Percentiles rank a stretch among this genome's conserved stretches.
Evolutionary conservation across 2,329 filamentous ascomycete species (phyloP).

Genomic region (Knoxdaviesia capensis): DNA sequence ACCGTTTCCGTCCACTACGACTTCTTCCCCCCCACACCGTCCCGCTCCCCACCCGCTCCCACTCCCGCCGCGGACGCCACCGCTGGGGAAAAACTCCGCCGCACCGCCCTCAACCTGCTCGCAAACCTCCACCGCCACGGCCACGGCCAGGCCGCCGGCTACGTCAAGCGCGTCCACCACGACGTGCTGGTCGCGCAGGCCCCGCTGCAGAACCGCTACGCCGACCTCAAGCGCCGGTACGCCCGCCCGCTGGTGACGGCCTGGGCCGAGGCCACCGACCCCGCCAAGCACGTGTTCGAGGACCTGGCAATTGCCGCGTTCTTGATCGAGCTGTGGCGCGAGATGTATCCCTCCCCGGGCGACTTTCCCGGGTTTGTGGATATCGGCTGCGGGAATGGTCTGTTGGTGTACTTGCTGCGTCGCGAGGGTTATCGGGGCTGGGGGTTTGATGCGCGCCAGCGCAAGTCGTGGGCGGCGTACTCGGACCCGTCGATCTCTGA

Average conservation of each 20-base stretch:
- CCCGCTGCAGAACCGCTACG: slow-evolving; percentile 64
- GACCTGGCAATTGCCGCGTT: slow-evolving; percentile 83
- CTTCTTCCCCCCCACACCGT: slow-evolving; percentile 28
- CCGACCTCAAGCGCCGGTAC: slow-evolving; percentile 59
- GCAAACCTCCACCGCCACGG: slow-evolving; percentile 55
- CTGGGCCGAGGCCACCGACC: slow-evolving; percentile 79
- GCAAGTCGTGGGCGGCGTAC: slow-evolving; percentile 73
- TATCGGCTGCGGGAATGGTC: slow-evolving; percentile 85
- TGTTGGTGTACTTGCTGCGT: slow-evolving; percentile 67
- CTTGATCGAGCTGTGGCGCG: slow-evolving; percentile 73
- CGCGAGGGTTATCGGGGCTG: slow-evolving; percentile 67
- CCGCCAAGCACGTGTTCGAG: slow-evolving; percentile 85
- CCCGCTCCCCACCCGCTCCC: too few relatives aligned
- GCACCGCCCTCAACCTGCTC: slow-evolving; percentile 50
- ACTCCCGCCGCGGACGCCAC: slow-evolving; percentile 7
- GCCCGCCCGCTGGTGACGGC: slow-evolving; percentile 46
- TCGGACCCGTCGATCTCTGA: slow-evolving; percentile 10
- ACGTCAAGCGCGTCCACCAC: slow-evolving; percentile 67
- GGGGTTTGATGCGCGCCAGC: slow-evolving; percentile 75
- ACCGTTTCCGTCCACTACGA: slow-evolving; percentile 40
- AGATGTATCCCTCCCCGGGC: slow-evolving; percentile 42
- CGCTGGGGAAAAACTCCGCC: slow-evolving; percentile 33
- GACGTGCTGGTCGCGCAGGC: slow-evolving; percentile 63
- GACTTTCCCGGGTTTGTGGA: slow-evolving; percentile 85
- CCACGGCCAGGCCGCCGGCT: slow-evolving; percentile 40